A percentile compares a stretch with the other conserved stretches of the same genome.
Evolutionary conservation across 805 yeast species (phyloP).

Genomic region (Candida tammaniensis): DNA sequence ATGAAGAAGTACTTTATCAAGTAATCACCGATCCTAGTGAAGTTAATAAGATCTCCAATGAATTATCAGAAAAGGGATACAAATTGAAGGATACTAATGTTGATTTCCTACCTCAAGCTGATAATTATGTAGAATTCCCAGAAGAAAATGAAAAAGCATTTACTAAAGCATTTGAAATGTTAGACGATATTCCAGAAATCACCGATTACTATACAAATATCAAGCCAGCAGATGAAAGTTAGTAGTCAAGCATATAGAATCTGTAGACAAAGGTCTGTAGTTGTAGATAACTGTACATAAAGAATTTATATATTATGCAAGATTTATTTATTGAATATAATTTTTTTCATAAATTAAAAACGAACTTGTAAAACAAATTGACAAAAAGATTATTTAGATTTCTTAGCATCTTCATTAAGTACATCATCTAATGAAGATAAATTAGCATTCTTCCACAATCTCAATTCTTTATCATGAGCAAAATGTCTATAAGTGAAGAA

Average conservation of each 20-base stretch:
- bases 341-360: neutral
- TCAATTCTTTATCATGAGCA: conserved; percentile 42
- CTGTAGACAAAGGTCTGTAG: no score
- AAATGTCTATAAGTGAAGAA: conserved; percentile 49
- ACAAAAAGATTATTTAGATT: conserved; percentile 6
- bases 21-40: conserved; percentile 64
- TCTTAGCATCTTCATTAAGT: conserved; percentile 34
- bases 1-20: conserved; percentile 29
- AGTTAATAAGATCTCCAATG: conserved; percentile 58
- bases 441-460: conserved; percentile 46
- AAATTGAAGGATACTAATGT: conserved; percentile 70
- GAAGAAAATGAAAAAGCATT: conserved; percentile 51
- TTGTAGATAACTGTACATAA: no score
- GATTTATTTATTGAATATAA: no score
- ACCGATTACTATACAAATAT: conserved; percentile 74
- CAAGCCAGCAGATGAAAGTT: conserved; percentile 1
- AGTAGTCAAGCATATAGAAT: no score
- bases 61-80: conserved; percentile 50
- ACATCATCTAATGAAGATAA: conserved; percentile 42
- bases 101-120: conserved; percentile 62
- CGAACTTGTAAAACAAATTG: no score
- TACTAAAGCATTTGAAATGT: conserved; percentile 53
- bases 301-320: no score
- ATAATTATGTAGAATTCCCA: conserved; percentile 52
- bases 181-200: conserved; percentile 84